A percentile compares a stretch with the other conserved stretches of the same genome.
Evolutionary conservation across 2,329 filamentous ascomycete species (phyloP).

Genomic region (Xylaria sp.): DNA sequence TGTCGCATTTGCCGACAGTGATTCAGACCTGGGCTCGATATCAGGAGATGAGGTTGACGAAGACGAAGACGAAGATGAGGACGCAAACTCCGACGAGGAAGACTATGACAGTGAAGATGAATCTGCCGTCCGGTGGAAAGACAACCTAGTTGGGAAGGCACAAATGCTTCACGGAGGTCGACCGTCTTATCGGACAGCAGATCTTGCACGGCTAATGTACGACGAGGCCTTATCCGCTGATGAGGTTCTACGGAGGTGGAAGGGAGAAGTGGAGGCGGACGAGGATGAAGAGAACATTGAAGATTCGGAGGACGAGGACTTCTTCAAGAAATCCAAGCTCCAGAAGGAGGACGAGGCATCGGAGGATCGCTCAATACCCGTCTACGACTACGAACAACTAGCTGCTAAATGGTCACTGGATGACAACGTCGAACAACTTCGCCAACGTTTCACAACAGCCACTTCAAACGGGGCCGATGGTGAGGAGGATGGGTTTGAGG

Average conservation of each 20-base stretch:
- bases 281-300: slow-evolving; percentile 63
- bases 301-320: slow-evolving; percentile 61
- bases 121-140: slow-evolving; percentile 81
- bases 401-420: slow-evolving; percentile 84
- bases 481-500: slow-evolving; percentile 54
- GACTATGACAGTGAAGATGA: slow-evolving; percentile 67
- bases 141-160: slow-evolving; percentile 78
- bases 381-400: slow-evolving; percentile 78
- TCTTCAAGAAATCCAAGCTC: slow-evolving; percentile 66
- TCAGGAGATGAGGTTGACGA: slow-evolving; percentile 59
- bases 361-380: slow-evolving; percentile 79
- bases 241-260: slow-evolving; percentile 80
- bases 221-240: slow-evolving; percentile 75
- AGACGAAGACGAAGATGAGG: slow-evolving; percentile 47
- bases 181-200: slow-evolving; percentile 74
- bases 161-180: slow-evolving; percentile 69
- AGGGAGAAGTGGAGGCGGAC: slow-evolving; percentile 62
- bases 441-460: slow-evolving; percentile 74
- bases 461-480: slow-evolving; percentile 60
- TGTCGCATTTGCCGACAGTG: slow-evolving; percentile 90
- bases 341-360: slow-evolving; percentile 69
- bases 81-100: slow-evolving; percentile 48
- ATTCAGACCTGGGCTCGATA: slow-evolving; percentile 91
- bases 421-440: slow-evolving; percentile 74
- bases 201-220: slow-evolving; percentile 88